Percentiles rank a stretch among this genome's conserved stretches.
Evolutionary conservation across 352 stramenopile genomes (phyloP).

Genomic region (Phytophthora constricta): DNA sequence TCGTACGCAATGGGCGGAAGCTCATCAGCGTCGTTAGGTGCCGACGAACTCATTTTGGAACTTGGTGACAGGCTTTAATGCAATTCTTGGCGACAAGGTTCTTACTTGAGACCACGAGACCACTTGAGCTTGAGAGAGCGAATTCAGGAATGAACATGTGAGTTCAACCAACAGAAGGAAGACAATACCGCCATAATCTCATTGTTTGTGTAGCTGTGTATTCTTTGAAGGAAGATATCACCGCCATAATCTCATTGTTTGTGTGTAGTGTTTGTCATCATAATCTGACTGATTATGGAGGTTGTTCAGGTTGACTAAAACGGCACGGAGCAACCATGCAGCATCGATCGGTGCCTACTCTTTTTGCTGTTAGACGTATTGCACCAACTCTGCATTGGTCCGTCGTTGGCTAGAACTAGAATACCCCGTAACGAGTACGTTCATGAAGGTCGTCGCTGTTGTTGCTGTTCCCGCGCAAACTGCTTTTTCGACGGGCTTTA

Average conservation of each 20-base stretch:
- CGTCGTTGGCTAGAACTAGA: constrained; percentile 1
- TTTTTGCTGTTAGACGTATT: too few relatives aligned
- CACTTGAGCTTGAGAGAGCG: neutral
- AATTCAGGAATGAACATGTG: constrained; percentile 13
- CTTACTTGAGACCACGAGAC: neutral
- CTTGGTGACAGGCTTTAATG: too few relatives aligned
- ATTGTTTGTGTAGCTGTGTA: constrained; percentile 8
- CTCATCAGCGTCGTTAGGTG: neutral
- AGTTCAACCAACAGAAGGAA: neutral
- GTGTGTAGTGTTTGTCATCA: neutral
- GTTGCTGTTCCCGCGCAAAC: constrained; percentile 48
- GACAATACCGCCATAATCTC: constrained; percentile 18
- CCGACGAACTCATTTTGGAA: constrained; percentile 1
- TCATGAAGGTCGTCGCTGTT: constrained; percentile 36
- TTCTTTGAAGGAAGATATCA: neutral
- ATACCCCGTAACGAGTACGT: constrained; percentile 11
- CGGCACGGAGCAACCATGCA: too few relatives aligned
- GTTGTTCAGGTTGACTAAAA: too few relatives aligned
- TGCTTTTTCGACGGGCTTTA: constrained; percentile 74
- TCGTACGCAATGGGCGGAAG: constrained; percentile 4
- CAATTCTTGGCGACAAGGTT: too few relatives aligned
- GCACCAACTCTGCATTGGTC: too few relatives aligned
- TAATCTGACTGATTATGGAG: constrained; percentile 6
- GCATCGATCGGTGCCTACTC: too few relatives aligned
- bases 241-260: constrained; percentile 11